A percentile compares a stretch with the other conserved stretches of the same genome.
Conservation (phyloP, 1,284 basidiomycete species). For the Abortiporus biennis region DNA sequence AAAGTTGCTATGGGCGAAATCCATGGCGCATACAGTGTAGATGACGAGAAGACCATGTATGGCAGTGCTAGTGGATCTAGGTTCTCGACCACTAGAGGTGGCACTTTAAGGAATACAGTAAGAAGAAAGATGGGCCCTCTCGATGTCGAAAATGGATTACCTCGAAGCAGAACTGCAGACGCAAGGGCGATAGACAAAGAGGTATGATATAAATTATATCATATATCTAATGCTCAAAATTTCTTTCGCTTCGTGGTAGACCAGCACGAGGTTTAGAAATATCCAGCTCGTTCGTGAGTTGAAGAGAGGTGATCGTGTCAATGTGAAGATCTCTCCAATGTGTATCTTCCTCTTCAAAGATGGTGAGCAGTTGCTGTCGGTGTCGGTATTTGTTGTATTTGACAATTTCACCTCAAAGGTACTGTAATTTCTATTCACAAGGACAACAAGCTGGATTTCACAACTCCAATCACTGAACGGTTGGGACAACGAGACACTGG, state of each 20-base stretch:
- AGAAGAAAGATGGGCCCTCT: conserved; percentile 8
- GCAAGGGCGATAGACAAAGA: conserved; percentile 10
- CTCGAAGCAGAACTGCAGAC: neutral
- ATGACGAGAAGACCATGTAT: conserved; percentile 24
- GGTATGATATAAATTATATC: conserved; percentile 6
- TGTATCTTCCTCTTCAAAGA: conserved; percentile 62
- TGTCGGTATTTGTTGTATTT: neutral
- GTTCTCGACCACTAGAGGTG: conserved; percentile 18
- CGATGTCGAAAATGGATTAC: conserved; percentile 15
- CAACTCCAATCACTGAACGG: conserved; percentile 48
- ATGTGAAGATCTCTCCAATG: conserved; percentile 53
- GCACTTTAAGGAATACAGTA: conserved; percentile 8
- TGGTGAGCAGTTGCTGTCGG: conserved; percentile 28
- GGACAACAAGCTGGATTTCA: conserved; percentile 40
- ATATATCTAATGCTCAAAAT: neutral
- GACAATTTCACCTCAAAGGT: conserved; percentile 27
- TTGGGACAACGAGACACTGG: conserved; percentile 52
- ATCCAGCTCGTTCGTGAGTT: conserved; percentile 38
- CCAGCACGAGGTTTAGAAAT: conserved; percentile 18
- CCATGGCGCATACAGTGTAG: conserved; percentile 13
- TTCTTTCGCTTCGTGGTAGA: conserved; percentile 1
- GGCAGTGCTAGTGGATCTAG: conserved; percentile 20
- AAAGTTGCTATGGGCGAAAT: conserved; percentile 11
- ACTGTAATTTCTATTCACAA: conserved; percentile 56
- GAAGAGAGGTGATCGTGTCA: conserved; percentile 54